Evolutionary conservation across 2,329 filamentous ascomycete species (phyloP), one percentile per base, ranked within the genome.

Genomic region (Septoria petroselini): DNA sequence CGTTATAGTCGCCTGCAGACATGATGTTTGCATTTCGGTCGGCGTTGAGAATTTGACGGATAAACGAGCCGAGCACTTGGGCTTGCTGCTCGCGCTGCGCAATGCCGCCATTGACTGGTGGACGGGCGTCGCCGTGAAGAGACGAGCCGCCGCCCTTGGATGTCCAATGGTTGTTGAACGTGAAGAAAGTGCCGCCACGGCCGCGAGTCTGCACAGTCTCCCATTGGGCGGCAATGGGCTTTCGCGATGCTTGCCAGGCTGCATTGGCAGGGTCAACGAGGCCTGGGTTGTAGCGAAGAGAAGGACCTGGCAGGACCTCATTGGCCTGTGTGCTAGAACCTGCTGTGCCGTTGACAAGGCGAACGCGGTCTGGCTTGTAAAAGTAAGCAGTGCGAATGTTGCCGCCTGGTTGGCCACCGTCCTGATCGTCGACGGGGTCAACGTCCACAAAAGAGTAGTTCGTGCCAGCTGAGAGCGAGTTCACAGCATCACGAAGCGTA

Each of bases 381-480:
- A 88, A 73, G 68, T 86, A 88, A 0, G 83, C 84, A 39, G 74
- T 73, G 37, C 84, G 84, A 66, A 88, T 88, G 71, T 88, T 88
- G 30, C 83, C 84, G 11, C 85, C 84, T 1, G 82, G 80, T 53
- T 79, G 70, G 27, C 85, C 85, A 50, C 85, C 85, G 57, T 87
- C 83, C 54, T 76, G 59, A 65, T 78, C 73, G 63, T 86, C 71
- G 27, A 76, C 68, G 1, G 84, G 84, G 35, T 71, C 73, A 48
- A 88, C 76, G 55, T 82, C 77, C 21, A 76, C 71, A 61, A 77
- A 87, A 33, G 72, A 69, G 68, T 88, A 88, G 34, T 65, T 59
- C 7, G 73, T 67, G 1, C 78, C 71, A 18, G 76, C 76, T 7
- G 73, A 68, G 2, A 65, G 60, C 37, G 71, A 66, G 21, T 48